Evolutionary conservation across 257 asterid species (phyloP).

Genomic region (Lantana camara): DNA sequence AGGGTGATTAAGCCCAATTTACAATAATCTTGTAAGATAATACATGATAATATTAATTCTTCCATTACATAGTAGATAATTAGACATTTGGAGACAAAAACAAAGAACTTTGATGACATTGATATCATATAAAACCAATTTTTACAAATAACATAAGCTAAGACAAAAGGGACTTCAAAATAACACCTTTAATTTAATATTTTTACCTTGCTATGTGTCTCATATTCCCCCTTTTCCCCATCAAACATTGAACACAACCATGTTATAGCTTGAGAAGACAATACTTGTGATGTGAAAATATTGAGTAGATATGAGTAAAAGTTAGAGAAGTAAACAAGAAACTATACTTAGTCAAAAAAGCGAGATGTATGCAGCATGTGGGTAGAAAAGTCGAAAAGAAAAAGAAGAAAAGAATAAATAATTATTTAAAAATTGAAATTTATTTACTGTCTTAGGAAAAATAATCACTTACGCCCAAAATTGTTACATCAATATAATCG

Average conservation of each 20-base stretch:
- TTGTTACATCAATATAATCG: too few species aligned
- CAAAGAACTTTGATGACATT: background rate
- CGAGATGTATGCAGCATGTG: background rate
- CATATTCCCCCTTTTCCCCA: background rate
- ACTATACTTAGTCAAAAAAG: background rate
- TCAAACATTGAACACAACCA: background rate
- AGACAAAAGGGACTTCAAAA: too few species aligned
- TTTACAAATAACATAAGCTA: too few species aligned
- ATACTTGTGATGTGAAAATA: background rate
- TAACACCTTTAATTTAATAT: background rate
- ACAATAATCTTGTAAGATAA: too few species aligned
- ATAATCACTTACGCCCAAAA: too few species aligned
- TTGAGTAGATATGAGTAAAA: background rate
- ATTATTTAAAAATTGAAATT: background rate
- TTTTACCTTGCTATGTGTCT: background rate
- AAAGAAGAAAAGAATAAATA: background rate
- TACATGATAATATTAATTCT: too few species aligned
- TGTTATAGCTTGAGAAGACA: too few species aligned
- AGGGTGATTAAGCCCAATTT: too few species aligned
- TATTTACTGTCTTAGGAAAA: too few species aligned
- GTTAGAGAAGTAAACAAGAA: too few species aligned
- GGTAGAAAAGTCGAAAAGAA: background rate
- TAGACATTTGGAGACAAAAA: too few species aligned
- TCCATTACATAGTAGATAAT: too few species aligned
- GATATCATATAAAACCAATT: background rate